Base-by-base conservation (phyloP, 2,329 filamentous ascomycete species). In the Elsinoe necatrix region DNA sequence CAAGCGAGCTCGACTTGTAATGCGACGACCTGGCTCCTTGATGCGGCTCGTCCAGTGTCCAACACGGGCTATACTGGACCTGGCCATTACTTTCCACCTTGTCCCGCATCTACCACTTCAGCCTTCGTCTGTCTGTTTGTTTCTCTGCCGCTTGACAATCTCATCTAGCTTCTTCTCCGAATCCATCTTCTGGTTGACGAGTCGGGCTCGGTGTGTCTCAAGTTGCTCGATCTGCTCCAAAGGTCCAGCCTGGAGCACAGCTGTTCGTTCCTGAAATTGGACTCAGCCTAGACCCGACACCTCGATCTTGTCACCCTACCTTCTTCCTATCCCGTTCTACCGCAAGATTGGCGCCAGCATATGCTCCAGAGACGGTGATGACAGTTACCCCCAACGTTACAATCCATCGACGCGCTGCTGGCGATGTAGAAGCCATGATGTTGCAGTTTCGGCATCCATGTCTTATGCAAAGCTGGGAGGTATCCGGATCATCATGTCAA, bases 341-440 rank as follows among this genome's bases (percentile, higher is more conserved):
- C 66, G 83, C 83, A 59, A 84, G 61, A 5, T 76, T 75, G 18
- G 82, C 82, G 21, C 82, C 82, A 62, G 82, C 84, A 60, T 79
- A 73, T 4, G 80, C 75, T 54, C 82, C 81, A 1, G 75, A 76
- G 5, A 77, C 77, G 1, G 80, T 82, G 47, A 82, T 75, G 14
- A 77, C 75, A 8, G 78, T 74, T 16, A 84, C 74, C 2, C 77
- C 74, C 34, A 72, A 76, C 1, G 82, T 81, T 62, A 82, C 66
- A 16, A 82, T 71, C 57, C 78, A 71, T 14, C 77, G 73, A 25
- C 77, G 74, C 6, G 79, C 65, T 20, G 60, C 61, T 21, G 58
- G 59, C 9, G 63, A 56, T 42, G 59, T 37, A 1, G 63, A 48
- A 8, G 57, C 48, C 18, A 63, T 59, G 63, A 65, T 65, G 35